Evolutionary conservation across 306 rosid species (phyloP), one percentile per base, ranked within the genome.

Genomic region (Sicyos edulis): DNA sequence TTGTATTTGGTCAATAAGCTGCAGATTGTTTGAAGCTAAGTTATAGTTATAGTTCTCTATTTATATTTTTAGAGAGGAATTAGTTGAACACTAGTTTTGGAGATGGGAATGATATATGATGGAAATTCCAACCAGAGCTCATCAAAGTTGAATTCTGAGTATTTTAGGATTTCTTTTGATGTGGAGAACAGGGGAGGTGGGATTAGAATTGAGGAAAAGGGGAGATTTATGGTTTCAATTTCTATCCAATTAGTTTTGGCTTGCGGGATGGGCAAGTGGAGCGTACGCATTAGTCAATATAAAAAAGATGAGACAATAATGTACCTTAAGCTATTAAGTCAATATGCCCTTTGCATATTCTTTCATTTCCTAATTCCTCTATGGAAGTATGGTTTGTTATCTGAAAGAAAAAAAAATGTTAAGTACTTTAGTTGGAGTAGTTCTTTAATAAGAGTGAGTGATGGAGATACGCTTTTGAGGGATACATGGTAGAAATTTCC

Each of bases 11-110:
- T 19, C 34, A 44, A 65, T 65, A 44, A 42, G 54, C 71, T 42
- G 71, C 13, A 37, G 14, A 34, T 62, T 62, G 69, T 50, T 15
- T 8, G 34, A 62, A 62, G 22, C 22, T 37, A 62, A 62, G 68
- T 8, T 34, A n/a, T 34, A 34, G 50, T 34, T 62, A 16, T 62
- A 62, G 50, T 34, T 7, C 50, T 5, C 24, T 34, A 62, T 34
- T 60, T 26, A 29, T 20, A 58, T 34, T 32, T 34, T 24, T 59
- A 29, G 65, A 56, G 32, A 58, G 64, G 34, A 10, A 58, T 24
- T 1, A 37, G 44, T 7, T 29, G 12, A 19, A 13, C 14, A 21
- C 24, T 19, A 54, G 20, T 29, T 13, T 58, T 22, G n/a, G 16
- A 24, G 40, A 58, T 24, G 63, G 37, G 9, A 24, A 58, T 58